Percentiles rank a stretch among this genome's conserved stretches.
Conservation (phyloP, 2,329 filamentous ascomycete species). For the Monascus ruber region DNA sequence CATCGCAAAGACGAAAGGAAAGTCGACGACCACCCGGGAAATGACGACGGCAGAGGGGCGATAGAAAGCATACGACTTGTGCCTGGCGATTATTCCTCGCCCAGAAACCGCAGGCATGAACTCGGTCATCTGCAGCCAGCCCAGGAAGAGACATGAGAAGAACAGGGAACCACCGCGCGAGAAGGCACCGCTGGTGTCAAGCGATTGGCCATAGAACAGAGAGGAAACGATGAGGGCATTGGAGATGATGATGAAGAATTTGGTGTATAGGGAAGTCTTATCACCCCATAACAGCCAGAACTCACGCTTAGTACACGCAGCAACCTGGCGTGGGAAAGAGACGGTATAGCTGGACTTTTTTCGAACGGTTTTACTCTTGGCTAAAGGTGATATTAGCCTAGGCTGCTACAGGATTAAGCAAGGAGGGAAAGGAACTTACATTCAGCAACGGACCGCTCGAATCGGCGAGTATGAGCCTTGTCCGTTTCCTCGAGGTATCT, state of each 20-base stretch:
- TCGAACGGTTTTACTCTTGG: slow-evolving; percentile 52
- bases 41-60: slow-evolving; percentile 54
- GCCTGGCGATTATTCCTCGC: slow-evolving; percentile 56
- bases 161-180: slow-evolving; percentile 52
- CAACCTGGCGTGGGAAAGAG: slow-evolving; percentile 59
- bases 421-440: slow-evolving; percentile 25
- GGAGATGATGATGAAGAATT: slow-evolving; percentile 65
- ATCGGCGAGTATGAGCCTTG: slow-evolving; percentile 51
- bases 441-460: slow-evolving; percentile 53
- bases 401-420: too few species aligned
- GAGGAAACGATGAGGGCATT: slow-evolving; percentile 67
- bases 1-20: slow-evolving; percentile 49
- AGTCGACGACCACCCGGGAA: slow-evolving; percentile 51
- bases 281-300: slow-evolving; percentile 71
- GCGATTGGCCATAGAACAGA: slow-evolving; percentile 59
- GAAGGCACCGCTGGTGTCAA: slow-evolving; percentile 52
- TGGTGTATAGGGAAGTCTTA: slow-evolving; percentile 62
- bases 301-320: slow-evolving; percentile 52
- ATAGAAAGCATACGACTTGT: slow-evolving; percentile 59
- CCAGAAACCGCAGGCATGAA: slow-evolving; percentile 66
- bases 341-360: slow-evolving; percentile 68
- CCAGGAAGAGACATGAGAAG: slow-evolving; percentile 56
- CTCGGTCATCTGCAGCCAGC: slow-evolving; percentile 65
- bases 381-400: slow-evolving; percentile 1
- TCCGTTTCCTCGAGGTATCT: slow-evolving; percentile 45